These are phyloP conservation scores for Zasmidium citrigriseum DNA, from an alignment of 2,329 filamentous ascomycete species.

Conservation along the genomic window DNA sequence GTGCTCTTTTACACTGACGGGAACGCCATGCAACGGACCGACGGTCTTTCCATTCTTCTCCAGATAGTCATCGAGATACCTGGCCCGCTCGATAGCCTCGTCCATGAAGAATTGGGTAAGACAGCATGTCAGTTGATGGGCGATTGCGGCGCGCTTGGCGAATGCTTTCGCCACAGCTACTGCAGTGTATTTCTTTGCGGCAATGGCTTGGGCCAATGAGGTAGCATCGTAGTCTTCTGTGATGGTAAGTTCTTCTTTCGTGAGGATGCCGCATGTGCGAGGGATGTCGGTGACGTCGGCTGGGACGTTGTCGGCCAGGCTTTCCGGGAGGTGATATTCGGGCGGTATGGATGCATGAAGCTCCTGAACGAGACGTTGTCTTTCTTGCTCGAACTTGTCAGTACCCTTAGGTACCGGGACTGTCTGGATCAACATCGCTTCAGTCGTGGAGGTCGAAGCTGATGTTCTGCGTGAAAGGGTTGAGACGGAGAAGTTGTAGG, in stretches of 20 bases:
- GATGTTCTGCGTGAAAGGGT: too few species aligned
- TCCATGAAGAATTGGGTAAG: slow-evolving; percentile 22
- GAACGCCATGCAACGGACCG: slow-evolving; percentile 22
- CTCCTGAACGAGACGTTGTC: slow-evolving; percentile 5
- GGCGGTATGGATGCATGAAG: slow-evolving; percentile 7
- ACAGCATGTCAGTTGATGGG: slow-evolving; percentile 22
- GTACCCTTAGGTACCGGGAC: slow-evolving; percentile 4
- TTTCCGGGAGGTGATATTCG: neutral
- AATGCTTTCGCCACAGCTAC: slow-evolving; percentile 22
- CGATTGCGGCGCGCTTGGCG: slow-evolving; percentile 20
- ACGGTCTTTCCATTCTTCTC: slow-evolving; percentile 16
- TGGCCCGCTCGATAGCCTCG: slow-evolving; percentile 20
- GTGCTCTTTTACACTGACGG: slow-evolving; percentile 22
- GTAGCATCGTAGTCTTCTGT: slow-evolving; percentile 21
- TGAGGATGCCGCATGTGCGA: slow-evolving; percentile 15
- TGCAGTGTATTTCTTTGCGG: slow-evolving; percentile 9
- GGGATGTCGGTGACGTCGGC: slow-evolving; percentile 19
- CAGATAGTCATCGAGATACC: slow-evolving; percentile 16
- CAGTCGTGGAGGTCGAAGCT: too few species aligned
- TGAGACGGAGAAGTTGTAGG: too few species aligned
- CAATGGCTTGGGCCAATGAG: slow-evolving; percentile 14
- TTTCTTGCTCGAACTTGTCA: neutral
- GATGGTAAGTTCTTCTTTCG: slow-evolving; percentile 14
- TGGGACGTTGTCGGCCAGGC: neutral
- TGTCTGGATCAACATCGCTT: neutral